These are phyloP conservation scores for Penicillium janthinellum DNA, from an alignment of 2,329 filamentous ascomycete genomes.

Conservation along the genomic window DNA sequence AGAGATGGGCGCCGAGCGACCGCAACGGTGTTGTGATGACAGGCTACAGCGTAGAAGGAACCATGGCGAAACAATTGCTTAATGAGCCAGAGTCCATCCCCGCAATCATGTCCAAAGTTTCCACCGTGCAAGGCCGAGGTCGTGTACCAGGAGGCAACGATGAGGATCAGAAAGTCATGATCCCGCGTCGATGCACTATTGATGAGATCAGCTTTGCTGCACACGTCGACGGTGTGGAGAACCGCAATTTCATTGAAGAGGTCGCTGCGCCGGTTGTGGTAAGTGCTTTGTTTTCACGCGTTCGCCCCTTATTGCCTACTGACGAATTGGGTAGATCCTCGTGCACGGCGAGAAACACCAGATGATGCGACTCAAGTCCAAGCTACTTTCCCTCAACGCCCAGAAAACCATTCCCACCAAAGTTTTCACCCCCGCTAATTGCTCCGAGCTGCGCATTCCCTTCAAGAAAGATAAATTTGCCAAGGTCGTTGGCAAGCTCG, in stretches of 20 bases:
- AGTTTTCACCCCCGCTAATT: constrained; percentile 91
- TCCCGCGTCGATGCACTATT: constrained; percentile 87
- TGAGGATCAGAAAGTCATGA: constrained; percentile 85
- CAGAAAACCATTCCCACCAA: constrained; percentile 81
- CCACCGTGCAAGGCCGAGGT: constrained; percentile 56
- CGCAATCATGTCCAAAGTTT: constrained; percentile 78
- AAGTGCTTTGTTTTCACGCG: constrained; percentile 47
- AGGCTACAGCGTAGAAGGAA: constrained; percentile 96
- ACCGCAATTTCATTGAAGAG: constrained; percentile 95
- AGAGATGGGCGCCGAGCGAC: constrained; percentile 93
- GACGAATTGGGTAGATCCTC: constrained; percentile 65
- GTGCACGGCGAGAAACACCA: constrained; percentile 97
- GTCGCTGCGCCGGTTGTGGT: constrained; percentile 89
- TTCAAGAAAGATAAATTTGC: constrained; percentile 95
- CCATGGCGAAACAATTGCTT: constrained; percentile 95
- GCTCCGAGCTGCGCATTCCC: constrained; percentile 90
- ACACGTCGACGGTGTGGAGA: constrained; percentile 94
- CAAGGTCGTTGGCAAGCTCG: constrained; percentile 93
- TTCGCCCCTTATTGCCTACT: background rate
- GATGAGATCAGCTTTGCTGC: constrained; percentile 95
- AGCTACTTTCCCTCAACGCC: constrained; percentile 87
- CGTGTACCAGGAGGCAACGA: constrained; percentile 62
- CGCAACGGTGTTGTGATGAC: constrained; percentile 99
- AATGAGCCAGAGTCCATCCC: constrained; percentile 94
- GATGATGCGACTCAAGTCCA: constrained; percentile 96